Evolutionary conservation across 495 filamentous ascomycete species (phyloP).

Genomic region (Hypoxylon trugodes): DNA sequence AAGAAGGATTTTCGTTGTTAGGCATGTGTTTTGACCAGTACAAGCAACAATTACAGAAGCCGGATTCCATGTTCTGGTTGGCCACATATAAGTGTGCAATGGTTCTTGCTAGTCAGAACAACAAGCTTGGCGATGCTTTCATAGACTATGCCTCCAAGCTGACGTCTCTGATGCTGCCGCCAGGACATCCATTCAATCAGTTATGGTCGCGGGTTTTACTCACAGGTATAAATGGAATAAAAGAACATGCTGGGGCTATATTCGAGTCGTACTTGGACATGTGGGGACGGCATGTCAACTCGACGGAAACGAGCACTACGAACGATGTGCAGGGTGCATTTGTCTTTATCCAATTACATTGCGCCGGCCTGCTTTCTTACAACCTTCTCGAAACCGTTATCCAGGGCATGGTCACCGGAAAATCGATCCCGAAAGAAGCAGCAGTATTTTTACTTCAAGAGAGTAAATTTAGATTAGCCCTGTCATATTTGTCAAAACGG

Average conservation of each 20-base stretch:
- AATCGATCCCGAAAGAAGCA: constrained; percentile 25
- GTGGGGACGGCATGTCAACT: constrained; percentile 37
- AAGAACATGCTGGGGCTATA: constrained; percentile 34
- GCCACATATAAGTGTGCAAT: constrained; percentile 35
- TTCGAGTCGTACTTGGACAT: constrained; percentile 42
- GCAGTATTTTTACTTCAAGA: constrained; percentile 40
- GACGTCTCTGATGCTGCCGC: constrained; percentile 28
- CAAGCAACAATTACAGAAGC: constrained; percentile 20
- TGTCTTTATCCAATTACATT: constrained; percentile 43
- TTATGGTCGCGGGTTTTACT: constrained; percentile 40
- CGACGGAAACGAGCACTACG: constrained; percentile 27
- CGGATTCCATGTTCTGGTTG: constrained; percentile 33
- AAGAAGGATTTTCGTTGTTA: constrained; percentile 31
- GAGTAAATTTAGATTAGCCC: constrained; percentile 35
- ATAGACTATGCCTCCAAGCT: constrained; percentile 35
- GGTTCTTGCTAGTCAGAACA: constrained; percentile 30
- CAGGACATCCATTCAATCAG: constrained; percentile 40
- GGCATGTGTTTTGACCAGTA: constrained; percentile 33
- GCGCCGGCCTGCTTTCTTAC: constrained; percentile 35
- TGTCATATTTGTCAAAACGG: constrained; percentile 25
- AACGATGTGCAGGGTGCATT: constrained; percentile 38
- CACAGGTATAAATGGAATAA: constrained; percentile 35
- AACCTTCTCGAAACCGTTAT: constrained; percentile 31
- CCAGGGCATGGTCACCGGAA: constrained; percentile 19
- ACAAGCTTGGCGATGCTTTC: constrained; percentile 25